Evolutionary conservation across 2,329 filamentous ascomycete species (phyloP), one percentile per base, ranked within the genome.

Genomic region (Colletotrichum tropicicola): DNA sequence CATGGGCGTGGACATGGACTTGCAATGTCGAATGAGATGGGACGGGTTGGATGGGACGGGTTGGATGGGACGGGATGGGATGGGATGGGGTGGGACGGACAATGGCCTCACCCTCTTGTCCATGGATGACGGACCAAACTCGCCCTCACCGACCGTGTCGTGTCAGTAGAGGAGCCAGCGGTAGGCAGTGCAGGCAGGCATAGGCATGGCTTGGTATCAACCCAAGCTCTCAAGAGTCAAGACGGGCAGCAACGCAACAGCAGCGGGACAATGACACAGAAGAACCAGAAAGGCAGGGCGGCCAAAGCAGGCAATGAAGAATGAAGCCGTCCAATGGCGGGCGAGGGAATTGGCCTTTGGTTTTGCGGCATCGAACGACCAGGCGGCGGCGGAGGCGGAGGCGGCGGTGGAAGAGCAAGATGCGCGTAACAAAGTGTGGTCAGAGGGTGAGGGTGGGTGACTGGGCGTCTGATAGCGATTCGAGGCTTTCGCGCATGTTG

Each of bases 221-320:
- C n/a, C n/a, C n/a, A n/a, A n/a, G n/a, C n/a, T n/a, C n/a, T n/a
- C n/a, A 43, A 25, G 9, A 41, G 25, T 48, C 19, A 9, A 53
- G 55, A 35, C 39, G 28, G 48, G 39, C 48, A 54, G 28, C 44
- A 59, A 39, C 8, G 23, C 21, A 25, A 4, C 44, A 19, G 13
- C 25, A 49, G 25, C 13, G 15, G 44, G 47, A 53, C 39, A 41
- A 59, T 59, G 60, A 47, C 55, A 64, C 39, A 41, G 54, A 61
- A 39, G 19, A 53, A 59, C 47, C 53, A 23, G 30, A 27, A 27
- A 27, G 5, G 47, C 35, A 53, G 49, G 39, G 35, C 21, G 41
- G 17, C 49, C n/a, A 44, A 21, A 43, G 28, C 51, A 12, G 9
- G 19, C 21, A 32, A 19, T 10, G 47, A 48, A 43, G 28, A 47